Conservation (phyloP, 2,329 filamentous ascomycete genomes). For the Neonectria punicea region DNA sequence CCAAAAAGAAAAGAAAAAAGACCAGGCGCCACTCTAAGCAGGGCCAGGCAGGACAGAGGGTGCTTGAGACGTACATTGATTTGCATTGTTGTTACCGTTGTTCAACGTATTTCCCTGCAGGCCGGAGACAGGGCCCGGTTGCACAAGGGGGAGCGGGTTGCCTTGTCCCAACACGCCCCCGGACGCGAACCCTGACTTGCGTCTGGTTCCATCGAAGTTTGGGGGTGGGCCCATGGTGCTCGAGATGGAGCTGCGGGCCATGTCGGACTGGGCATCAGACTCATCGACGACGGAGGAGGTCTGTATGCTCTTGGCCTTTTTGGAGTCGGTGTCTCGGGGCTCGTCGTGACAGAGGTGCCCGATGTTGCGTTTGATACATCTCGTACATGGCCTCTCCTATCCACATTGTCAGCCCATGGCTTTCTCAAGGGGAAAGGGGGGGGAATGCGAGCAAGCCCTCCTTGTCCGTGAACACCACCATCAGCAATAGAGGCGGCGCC, state of each 20-base stretch:
- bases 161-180: conserved; percentile 58
- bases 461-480: conserved; percentile 25
- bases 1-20: conserved; percentile 30
- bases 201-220: conserved; percentile 48
- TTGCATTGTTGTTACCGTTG: conserved; percentile 69
- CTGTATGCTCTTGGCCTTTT: conserved; percentile 75
- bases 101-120: conserved; percentile 68
- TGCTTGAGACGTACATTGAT: conserved; percentile 74
- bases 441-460: conserved; percentile 25
- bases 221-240: conserved; percentile 68
- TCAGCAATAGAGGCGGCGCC: conserved; percentile 21
- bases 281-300: conserved; percentile 67
- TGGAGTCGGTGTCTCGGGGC: conserved; percentile 83
- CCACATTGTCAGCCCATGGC: conserved; percentile 42
- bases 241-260: conserved; percentile 65
- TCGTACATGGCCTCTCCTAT: conserved; percentile 93
- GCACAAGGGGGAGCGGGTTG: conserved; percentile 73
- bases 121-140: conserved; percentile 75
- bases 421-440: conserved; percentile 7
- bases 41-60: conserved; percentile 33
- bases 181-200: conserved; percentile 57
- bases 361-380: conserved; percentile 98
- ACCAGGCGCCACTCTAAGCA: conserved; percentile 25
- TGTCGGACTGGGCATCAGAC: conserved; percentile 62
- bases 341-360: conserved; percentile 98